A percentile compares a stretch with the other conserved stretches of the same genome.
Conservation (phyloP, 768 basidiomycete species). For the Paxillus ammoniavirescens region DNA sequence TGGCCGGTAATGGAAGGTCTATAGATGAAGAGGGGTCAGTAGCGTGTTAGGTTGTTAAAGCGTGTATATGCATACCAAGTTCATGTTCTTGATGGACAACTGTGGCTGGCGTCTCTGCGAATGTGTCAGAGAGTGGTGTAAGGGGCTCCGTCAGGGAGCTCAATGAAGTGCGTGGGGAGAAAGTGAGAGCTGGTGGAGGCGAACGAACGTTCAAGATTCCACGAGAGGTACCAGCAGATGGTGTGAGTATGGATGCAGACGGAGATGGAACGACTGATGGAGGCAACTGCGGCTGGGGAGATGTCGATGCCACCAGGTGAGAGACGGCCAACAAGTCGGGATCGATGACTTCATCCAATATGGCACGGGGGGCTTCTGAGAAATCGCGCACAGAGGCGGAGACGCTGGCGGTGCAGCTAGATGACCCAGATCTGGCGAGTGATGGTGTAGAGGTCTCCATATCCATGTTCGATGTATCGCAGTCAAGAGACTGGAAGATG, state of each 20-base stretch:
- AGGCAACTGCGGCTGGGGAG: slow-evolving; percentile 3
- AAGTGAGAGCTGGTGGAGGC: slow-evolving; percentile 19
- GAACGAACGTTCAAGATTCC: not conserved
- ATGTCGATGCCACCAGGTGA: slow-evolving; percentile 3
- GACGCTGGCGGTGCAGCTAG: not conserved
- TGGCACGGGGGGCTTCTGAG: not conserved
- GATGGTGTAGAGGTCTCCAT: not conserved
- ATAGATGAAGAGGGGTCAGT: slow-evolving; percentile 4
- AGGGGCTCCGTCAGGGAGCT: slow-evolving; percentile 30
- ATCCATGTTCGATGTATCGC: not conserved
- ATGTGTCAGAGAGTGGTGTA: slow-evolving; percentile 21
- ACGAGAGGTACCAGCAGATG: not conserved
- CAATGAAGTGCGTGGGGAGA: slow-evolving; percentile 31
- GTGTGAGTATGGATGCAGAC: not conserved
- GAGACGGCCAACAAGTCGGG: slow-evolving; percentile 32
- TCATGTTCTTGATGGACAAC: slow-evolving; percentile 1
- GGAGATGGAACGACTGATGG: not conserved
- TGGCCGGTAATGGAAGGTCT: not conserved
- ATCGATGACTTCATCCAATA: slow-evolving; percentile 29
- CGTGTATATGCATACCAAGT: slow-evolving; percentile 8
- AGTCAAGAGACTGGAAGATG: not conserved
- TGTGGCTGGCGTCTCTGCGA: slow-evolving; percentile 6
- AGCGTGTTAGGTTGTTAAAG: not conserved
- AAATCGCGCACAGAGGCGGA: not conserved
- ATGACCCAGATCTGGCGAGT: not conserved